phyloP scores from a whole-genome alignment of 345 rosid genomes.

The Rhizophora mangle region DNA sequence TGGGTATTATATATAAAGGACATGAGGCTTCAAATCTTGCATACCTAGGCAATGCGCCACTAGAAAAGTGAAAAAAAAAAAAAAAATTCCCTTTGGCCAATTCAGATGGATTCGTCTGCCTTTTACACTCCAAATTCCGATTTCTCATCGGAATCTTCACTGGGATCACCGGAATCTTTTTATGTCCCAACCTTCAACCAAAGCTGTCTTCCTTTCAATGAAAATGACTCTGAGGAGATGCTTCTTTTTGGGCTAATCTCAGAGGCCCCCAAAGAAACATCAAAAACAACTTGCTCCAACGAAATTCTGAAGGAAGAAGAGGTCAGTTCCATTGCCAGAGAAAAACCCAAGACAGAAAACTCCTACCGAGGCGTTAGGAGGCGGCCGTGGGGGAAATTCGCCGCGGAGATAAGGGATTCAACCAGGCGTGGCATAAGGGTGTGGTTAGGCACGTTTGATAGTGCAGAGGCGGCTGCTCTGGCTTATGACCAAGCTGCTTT shows the following conservation, averaged over 20 bases:
- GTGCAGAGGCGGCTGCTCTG: slow-evolving; percentile 69
- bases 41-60: neutral
- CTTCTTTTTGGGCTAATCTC: slow-evolving; percentile 60
- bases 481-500: slow-evolving; percentile 77
- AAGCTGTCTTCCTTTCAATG: slow-evolving; percentile 74
- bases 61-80: slow-evolving; percentile 1
- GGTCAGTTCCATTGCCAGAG: slow-evolving; percentile 35
- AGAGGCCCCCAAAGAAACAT: slow-evolving; percentile 34
- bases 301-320: slow-evolving; percentile 42
- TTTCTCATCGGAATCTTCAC: slow-evolving; percentile 57
- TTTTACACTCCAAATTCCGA: slow-evolving; percentile 41
- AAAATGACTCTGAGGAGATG: slow-evolving; percentile 94
- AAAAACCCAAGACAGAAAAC: slow-evolving; percentile 39
- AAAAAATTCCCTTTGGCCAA: slow-evolving; percentile 2
- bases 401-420: slow-evolving; percentile 76
- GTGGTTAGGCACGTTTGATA: slow-evolving; percentile 73
- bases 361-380: slow-evolving; percentile 64
- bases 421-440: slow-evolving; percentile 56
- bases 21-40: slow-evolving; percentile 1
- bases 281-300: slow-evolving; percentile 14
- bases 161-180: slow-evolving; percentile 47
- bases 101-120: slow-evolving; percentile 40
- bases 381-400: slow-evolving; percentile 81
- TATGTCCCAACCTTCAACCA: slow-evolving; percentile 23
- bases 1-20: slow-evolving; percentile 25